These are phyloP conservation scores for Candida mattraensis DNA, from an alignment of 805 yeast genomes.

Conservation along the genomic window DNA sequence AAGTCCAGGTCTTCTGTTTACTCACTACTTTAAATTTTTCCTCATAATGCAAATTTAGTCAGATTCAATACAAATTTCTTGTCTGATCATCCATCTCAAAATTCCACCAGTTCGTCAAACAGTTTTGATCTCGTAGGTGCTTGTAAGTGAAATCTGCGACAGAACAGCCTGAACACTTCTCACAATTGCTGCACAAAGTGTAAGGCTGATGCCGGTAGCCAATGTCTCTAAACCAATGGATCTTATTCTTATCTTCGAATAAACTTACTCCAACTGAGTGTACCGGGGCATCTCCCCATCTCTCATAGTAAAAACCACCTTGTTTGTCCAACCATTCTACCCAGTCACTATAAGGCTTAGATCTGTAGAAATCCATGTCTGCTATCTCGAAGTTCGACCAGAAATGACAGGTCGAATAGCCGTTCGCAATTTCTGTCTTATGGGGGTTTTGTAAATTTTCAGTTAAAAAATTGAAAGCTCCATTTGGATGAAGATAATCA, in stretches of 20 bases:
- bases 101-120: conserved; percentile 70
- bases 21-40: too few species aligned
- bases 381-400: conserved; percentile 91
- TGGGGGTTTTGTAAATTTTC: conserved; percentile 53
- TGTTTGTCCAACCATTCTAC: conserved; percentile 60
- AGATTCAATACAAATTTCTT: conserved; percentile 25
- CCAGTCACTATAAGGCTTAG: conserved; percentile 65
- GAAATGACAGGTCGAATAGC: conserved; percentile 71
- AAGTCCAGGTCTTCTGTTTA: too few species aligned
- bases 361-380: conserved; percentile 76
- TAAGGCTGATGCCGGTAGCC: conserved; percentile 79
- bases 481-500: conserved; percentile 54
- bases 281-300: conserved; percentile 96
- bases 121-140: conserved; percentile 64
- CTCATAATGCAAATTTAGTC: not conserved
- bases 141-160: conserved; percentile 57
- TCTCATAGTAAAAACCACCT: conserved; percentile 85
- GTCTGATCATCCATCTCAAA: conserved; percentile 36
- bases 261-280: conserved; percentile 73
- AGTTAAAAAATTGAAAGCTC: conserved; percentile 52
- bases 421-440: conserved; percentile 38
- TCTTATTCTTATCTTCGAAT: conserved; percentile 63
- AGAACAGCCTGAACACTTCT: conserved; percentile 53
- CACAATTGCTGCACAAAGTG: conserved; percentile 55
- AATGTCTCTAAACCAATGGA: conserved; percentile 88